Conservation (phyloP, 306 rosid species). For the Prunus kanzakura region DNA sequence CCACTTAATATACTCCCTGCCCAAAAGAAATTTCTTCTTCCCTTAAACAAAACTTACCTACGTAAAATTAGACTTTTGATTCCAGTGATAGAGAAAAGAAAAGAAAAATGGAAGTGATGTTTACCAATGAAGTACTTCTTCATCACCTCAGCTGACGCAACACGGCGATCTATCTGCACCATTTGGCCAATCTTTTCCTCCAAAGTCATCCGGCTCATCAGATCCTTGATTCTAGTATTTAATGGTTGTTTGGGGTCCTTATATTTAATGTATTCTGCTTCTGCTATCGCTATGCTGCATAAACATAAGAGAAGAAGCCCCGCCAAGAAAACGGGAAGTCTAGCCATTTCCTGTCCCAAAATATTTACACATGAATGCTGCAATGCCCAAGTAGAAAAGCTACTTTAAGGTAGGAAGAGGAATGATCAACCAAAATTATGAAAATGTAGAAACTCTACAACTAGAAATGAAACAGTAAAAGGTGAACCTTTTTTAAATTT, state of each 20-base stretch:
- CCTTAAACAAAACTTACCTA: neutral
- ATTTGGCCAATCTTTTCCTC: conserved; percentile 43
- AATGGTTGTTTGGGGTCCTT: conserved; percentile 36
- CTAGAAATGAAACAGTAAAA: neutral
- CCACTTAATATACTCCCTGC: conserved; percentile 46
- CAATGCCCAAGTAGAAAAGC: neutral
- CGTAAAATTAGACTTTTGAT: too few species aligned
- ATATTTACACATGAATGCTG: neutral
- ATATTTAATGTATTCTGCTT: conserved; percentile 14
- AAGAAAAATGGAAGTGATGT: too few species aligned
- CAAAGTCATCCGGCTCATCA: conserved; percentile 25
- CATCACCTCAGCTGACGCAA: conserved; percentile 30
- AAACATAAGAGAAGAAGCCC: conserved; percentile 5
- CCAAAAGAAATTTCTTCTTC: neutral
- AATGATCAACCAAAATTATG: neutral
- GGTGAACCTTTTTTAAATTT: too few species aligned
- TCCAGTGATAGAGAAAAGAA: too few species aligned
- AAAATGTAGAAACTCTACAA: neutral
- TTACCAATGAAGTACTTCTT: conserved; percentile 35
- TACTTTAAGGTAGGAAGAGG: neutral
- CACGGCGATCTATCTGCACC: conserved; percentile 35
- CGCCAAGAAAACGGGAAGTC: neutral
- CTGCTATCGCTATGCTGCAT: conserved; percentile 1
- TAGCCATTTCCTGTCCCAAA: conserved; percentile 1
- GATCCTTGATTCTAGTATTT: conserved; percentile 23